Conservation (phyloP, 352 stramenopile species). For the Peronospora destructor region DNA sequence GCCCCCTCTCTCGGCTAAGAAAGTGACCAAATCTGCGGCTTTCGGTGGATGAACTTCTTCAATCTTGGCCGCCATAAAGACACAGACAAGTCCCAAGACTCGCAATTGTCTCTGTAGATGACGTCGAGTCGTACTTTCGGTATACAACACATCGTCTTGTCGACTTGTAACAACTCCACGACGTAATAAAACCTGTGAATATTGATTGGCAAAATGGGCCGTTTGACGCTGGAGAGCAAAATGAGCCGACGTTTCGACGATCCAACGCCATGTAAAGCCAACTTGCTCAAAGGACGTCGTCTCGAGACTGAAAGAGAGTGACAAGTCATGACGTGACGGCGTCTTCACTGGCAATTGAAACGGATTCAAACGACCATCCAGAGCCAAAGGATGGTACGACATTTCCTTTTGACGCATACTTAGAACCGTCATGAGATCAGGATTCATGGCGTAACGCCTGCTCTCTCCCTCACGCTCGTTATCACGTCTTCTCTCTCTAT, state of each 20-base stretch:
- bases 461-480: background rate
- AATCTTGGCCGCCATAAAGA: constrained; percentile 84
- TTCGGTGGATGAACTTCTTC: constrained; percentile 78
- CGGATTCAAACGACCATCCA: constrained; percentile 15
- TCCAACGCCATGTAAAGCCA: constrained; percentile 73
- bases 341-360: constrained; percentile 28
- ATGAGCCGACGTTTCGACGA: constrained; percentile 51
- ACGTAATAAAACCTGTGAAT: constrained; percentile 64
- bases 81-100: constrained; percentile 49
- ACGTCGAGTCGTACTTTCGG: constrained; percentile 29
- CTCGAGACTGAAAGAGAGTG: constrained; percentile 28
- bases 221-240: constrained; percentile 77
- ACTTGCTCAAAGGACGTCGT: constrained; percentile 54
- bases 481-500: background rate
- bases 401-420: constrained; percentile 82
- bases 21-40: constrained; percentile 54
- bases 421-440: constrained; percentile 65
- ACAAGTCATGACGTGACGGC: constrained; percentile 32
- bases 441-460: constrained; percentile 31
- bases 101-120: constrained; percentile 52
- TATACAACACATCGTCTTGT: constrained; percentile 35
- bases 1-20: constrained; percentile 42
- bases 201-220: constrained; percentile 69
- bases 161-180: constrained; percentile 32
- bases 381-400: constrained; percentile 62